phyloP scores from a whole-genome alignment of 2,329 filamentous ascomycete species.

The Colletotrichum gigasporum region DNA sequence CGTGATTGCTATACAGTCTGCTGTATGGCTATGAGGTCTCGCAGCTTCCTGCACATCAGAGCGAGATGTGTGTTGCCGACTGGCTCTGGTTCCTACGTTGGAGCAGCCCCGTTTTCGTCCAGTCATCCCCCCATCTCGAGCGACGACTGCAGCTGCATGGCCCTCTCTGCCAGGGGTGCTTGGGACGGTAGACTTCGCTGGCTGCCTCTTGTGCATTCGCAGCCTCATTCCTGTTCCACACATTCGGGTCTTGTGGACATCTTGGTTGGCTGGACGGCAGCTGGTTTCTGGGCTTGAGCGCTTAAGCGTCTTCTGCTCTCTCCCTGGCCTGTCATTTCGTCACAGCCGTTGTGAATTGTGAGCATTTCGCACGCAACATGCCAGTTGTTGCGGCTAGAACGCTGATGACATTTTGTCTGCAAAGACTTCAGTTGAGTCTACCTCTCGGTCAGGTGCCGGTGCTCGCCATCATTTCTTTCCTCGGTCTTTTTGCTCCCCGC shows the following conservation, averaged over 20 bases:
- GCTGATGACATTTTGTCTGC: neutral
- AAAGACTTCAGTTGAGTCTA: too few species aligned
- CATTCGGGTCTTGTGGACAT: neutral
- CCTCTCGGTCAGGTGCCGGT: neutral
- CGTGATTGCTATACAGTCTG: neutral
- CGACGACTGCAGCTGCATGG: neutral
- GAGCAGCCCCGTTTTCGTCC: slow-evolving; percentile 15
- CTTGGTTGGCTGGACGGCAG: neutral
- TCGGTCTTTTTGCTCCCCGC: neutral
- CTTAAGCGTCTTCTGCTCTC: neutral
- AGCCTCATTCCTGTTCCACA: slow-evolving; percentile 12
- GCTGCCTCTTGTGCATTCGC: neutral
- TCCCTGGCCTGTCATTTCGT: neutral
- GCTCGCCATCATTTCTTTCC: neutral
- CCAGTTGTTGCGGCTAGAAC: neutral
- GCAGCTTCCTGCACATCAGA: slow-evolving; percentile 14
- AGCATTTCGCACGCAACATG: neutral
- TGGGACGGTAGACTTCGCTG: neutral
- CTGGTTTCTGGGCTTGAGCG: neutral
- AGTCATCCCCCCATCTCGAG: slow-evolving; percentile 9
- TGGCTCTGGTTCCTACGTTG: slow-evolving; percentile 7
- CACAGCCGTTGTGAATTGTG: neutral
- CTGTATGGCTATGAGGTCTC: neutral
- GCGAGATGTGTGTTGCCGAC: neutral
- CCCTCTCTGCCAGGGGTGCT: neutral